A percentile compares a stretch with the other conserved stretches of the same genome.
phyloP scores from a whole-genome alignment of 208 protist species.

The Leptomonas pyrrhocoris region DNA sequence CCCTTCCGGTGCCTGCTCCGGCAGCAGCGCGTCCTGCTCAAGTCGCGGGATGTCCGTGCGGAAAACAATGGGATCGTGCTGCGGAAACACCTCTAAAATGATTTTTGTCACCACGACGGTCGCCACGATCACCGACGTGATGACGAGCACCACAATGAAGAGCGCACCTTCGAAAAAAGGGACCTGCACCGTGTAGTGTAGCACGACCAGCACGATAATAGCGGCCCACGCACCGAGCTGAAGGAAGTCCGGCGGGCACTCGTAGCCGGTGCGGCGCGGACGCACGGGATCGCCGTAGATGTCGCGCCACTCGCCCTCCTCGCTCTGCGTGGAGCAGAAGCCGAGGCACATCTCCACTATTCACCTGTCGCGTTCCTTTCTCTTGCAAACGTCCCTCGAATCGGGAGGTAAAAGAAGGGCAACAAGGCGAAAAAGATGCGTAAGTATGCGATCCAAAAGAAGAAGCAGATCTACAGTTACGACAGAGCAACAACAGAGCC shows the following conservation, averaged over 20 bases:
- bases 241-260: conserved; percentile 72
- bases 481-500: background rate
- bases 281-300: conserved; percentile 82
- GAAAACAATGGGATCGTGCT: conserved; percentile 81
- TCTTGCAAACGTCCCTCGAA: background rate
- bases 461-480: background rate
- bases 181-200: conserved; percentile 74
- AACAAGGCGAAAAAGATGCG: conserved; percentile 11
- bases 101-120: conserved; percentile 60
- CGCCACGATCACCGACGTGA: conserved; percentile 44
- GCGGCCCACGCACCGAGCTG: conserved; percentile 72
- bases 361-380: background rate
- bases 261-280: conserved; percentile 78
- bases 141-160: conserved; percentile 53
- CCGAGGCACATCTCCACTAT: conserved; percentile 17
- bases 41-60: conserved; percentile 56
- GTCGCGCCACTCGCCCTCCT: conserved; percentile 75
- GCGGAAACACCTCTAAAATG: conserved; percentile 59
- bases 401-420: background rate
- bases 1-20: conserved; percentile 33
- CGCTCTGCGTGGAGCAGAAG: conserved; percentile 38
- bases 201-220: conserved; percentile 48
- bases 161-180: conserved; percentile 55
- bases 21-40: conserved; percentile 52
- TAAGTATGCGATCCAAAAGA: background rate